These are phyloP conservation scores for Theileria luwenshuni DNA, from an alignment of 169 alveolate genomes.

Conservation along the genomic window DNA sequence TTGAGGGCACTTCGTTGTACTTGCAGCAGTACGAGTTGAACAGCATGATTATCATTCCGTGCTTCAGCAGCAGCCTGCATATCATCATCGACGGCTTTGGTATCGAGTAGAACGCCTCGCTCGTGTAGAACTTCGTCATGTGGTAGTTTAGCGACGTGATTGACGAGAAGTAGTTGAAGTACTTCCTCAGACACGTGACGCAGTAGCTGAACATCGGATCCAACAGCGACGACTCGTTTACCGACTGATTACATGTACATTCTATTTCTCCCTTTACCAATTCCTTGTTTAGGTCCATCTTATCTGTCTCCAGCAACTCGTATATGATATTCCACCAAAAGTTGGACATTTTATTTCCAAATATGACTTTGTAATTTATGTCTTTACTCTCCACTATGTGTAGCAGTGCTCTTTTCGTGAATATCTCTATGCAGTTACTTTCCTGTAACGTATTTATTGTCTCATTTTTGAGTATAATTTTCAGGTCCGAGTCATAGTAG, in stretches of 20 bases:
- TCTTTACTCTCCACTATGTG: not conserved
- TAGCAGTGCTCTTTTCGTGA: conserved; percentile 57
- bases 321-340: conserved; percentile 53
- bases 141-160: conserved; percentile 10
- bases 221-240: conserved; percentile 11
- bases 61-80: conserved; percentile 54
- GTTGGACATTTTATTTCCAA: conserved; percentile 18
- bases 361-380: not conserved
- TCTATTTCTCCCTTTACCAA: not conserved
- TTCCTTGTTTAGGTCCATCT: not conserved
- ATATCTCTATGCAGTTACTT: conserved; percentile 47
- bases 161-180: conserved; percentile 16
- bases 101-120: conserved; percentile 17
- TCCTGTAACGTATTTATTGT: conserved; percentile 5
- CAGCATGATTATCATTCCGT: conserved; percentile 44
- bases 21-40: conserved; percentile 5
- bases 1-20: too few species aligned
- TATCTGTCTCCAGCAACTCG: conserved; percentile 38
- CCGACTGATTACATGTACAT: conserved; percentile 36
- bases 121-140: conserved; percentile 26
- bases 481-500: conserved; percentile 11
- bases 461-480: not conserved
- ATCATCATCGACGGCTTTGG: conserved; percentile 47
- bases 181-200: conserved; percentile 24
- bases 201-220: conserved; percentile 49